Evolutionary conservation across 2,329 filamentous ascomycete species (phyloP).

Genomic region (Fusarium albidum): DNA sequence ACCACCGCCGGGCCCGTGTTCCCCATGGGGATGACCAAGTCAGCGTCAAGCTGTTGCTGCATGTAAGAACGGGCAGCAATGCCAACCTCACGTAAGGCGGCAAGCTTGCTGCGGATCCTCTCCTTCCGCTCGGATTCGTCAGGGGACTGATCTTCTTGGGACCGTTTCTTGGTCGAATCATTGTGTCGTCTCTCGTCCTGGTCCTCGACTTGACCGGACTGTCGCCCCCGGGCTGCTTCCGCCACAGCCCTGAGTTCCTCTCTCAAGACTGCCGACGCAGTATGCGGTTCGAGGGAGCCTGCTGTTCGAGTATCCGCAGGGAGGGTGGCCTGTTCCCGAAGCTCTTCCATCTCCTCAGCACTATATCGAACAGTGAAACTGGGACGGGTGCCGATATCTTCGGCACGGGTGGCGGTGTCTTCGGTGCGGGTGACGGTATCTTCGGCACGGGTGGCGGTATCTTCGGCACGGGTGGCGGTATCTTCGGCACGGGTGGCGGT

Average conservation of each 20-base stretch:
- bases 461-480: no score
- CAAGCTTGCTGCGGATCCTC: background rate
- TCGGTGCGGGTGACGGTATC: no score
- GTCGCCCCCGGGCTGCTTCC: background rate
- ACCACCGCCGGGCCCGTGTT: background rate
- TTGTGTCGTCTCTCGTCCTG: no score
- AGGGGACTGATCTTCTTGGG: background rate
- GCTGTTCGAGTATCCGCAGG: background rate
- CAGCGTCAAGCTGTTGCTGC: background rate
- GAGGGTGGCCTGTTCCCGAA: background rate
- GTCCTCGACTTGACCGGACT: background rate
- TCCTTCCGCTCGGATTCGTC: background rate
- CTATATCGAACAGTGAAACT: background rate
- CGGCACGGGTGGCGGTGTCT: no score
- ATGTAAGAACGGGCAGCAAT: background rate
- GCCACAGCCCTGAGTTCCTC: background rate
- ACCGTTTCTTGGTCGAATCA: background rate
- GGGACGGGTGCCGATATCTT: no score
- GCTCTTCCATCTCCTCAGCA: background rate
- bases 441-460: no score
- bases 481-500: no score
- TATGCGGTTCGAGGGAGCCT: background rate
- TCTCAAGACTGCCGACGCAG: background rate
- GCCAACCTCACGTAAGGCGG: background rate
- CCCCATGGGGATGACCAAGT: constrained; percentile 1